These are phyloP conservation scores for Perkinsus marinus DNA, from an alignment of 169 alveolate species.

Conservation along the genomic window DNA sequence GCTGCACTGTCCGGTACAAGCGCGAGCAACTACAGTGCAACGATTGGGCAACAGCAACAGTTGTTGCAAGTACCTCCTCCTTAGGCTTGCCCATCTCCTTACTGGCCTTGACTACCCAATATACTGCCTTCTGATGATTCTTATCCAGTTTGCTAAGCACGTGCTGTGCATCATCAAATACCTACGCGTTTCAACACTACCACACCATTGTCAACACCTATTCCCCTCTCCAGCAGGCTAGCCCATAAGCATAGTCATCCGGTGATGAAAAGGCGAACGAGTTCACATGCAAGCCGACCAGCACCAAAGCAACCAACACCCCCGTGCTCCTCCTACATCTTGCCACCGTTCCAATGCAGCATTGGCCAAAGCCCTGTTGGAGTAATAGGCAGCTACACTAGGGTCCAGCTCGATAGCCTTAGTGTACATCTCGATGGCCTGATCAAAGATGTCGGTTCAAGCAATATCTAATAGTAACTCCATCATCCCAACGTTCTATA, in stretches of 20 bases:
- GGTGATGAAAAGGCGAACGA: too few species aligned
- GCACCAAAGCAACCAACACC: neutral
- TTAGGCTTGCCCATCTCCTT: neutral
- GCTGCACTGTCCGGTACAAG: neutral
- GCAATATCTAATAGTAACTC: too few species aligned
- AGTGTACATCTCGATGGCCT: neutral
- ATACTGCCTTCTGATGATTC: neutral
- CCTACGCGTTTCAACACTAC: neutral
- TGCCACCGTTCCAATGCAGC: neutral
- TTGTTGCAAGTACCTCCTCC: neutral
- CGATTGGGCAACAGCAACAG: neutral
- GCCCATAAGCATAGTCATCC: too few species aligned
- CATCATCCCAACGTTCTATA: too few species aligned
- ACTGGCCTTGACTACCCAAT: neutral
- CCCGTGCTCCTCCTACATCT: neutral
- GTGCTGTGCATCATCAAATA: neutral
- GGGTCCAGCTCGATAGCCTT: neutral
- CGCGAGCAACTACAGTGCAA: neutral
- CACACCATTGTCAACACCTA: too few species aligned
- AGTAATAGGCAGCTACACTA: neutral
- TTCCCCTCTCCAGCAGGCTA: too few species aligned
- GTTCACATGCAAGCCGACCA: too few species aligned
- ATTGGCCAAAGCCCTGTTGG: neutral
- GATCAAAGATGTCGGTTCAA: neutral
- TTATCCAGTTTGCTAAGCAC: neutral